Percentiles rank a stretch among this genome's conserved stretches.
Conservation (phyloP, 768 basidiomycete genomes). For the Pisolithus tinctorius region DNA sequence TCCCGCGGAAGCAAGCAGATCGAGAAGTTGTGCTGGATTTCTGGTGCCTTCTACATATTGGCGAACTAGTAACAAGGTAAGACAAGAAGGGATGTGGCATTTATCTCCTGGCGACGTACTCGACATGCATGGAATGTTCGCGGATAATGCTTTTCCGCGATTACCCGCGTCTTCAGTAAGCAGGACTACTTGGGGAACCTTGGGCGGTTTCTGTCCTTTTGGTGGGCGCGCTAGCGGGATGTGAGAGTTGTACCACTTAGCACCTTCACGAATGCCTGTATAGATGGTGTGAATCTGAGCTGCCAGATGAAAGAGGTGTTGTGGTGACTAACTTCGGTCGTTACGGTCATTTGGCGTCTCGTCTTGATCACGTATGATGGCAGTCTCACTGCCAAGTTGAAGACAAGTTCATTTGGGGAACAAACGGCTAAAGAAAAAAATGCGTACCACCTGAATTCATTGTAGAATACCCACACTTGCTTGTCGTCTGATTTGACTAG, state of each 20-base stretch:
- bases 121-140: conserved; percentile 55
- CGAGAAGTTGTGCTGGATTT: conserved; percentile 60
- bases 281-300: not conserved
- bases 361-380: conserved; percentile 64
- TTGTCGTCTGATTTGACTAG: conserved; percentile 83
- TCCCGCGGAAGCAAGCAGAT: conserved; percentile 70
- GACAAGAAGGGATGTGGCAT: not conserved
- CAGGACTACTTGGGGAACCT: conserved; percentile 61
- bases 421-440: not conserved
- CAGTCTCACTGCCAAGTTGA: conserved; percentile 56
- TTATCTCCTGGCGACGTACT: conserved; percentile 33
- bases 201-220: conserved; percentile 37
- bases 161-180: conserved; percentile 90
- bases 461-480: conserved; percentile 78
- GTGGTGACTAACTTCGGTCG: conserved; percentile 65
- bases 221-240: conserved; percentile 47
- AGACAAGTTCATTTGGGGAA: not conserved
- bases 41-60: conserved; percentile 77
- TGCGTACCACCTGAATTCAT: conserved; percentile 76
- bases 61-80: conserved; percentile 40
- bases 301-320: not conserved
- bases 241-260: conserved; percentile 83
- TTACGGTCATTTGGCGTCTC: conserved; percentile 93
- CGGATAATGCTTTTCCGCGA: conserved; percentile 61
- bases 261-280: conserved; percentile 80